Percentiles rank a stretch among this genome's conserved stretches.
Conservation (phyloP, 2,329 filamentous ascomycete species). For the Penicillium italicum region DNA sequence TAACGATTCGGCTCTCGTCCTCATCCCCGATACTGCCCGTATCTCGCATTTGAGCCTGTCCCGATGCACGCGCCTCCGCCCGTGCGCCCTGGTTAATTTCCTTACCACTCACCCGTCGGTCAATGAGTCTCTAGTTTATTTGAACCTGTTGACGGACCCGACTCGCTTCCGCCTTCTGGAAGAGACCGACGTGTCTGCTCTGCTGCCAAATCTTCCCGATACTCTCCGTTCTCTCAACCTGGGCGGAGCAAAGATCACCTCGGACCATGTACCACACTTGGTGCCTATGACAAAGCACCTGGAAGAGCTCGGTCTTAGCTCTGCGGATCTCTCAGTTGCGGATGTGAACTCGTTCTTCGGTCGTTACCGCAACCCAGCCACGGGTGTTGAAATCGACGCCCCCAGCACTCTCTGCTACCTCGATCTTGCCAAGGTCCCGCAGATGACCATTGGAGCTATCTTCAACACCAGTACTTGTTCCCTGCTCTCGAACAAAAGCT, state of each 20-base stretch:
- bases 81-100: constrained; percentile 66
- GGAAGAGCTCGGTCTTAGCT: constrained; percentile 72
- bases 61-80: constrained; percentile 68
- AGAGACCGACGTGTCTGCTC: constrained; percentile 59
- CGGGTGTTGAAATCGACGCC: constrained; percentile 12
- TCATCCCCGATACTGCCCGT: constrained; percentile 66
- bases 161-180: constrained; percentile 69
- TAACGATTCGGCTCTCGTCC: constrained; percentile 65
- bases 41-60: constrained; percentile 76
- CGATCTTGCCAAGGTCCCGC: constrained; percentile 68
- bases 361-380: constrained; percentile 27
- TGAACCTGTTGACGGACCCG: constrained; percentile 70
- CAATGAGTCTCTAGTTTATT: constrained; percentile 60
- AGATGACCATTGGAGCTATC: constrained; percentile 55
- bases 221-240: constrained; percentile 71
- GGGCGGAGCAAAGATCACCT: constrained; percentile 68
- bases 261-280: constrained; percentile 61
- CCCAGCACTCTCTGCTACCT: constrained; percentile 63
- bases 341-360: constrained; percentile 65
- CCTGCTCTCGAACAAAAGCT: constrained; percentile 58
- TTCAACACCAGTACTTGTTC: constrained; percentile 53
- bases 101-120: constrained; percentile 67
- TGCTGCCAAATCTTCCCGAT: constrained; percentile 63
- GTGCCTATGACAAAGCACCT: constrained; percentile 65
- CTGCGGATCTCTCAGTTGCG: constrained; percentile 58